Evolutionary conservation across 1,284 basidiomycete species (phyloP).

Genomic region (Phlebopus sp.): DNA sequence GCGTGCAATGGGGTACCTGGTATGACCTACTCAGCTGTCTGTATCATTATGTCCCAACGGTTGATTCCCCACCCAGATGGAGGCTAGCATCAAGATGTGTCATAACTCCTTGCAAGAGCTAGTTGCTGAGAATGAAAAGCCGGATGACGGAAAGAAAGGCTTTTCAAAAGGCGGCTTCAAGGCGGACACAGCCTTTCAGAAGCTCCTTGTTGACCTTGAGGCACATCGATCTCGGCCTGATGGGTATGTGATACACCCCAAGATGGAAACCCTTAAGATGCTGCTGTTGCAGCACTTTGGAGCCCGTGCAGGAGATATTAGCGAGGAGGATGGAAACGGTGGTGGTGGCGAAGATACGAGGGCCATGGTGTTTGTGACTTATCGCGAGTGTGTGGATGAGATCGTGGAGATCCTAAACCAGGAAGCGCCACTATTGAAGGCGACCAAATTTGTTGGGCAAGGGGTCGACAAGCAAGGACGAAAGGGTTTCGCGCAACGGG

Average conservation of each 20-base stretch:
- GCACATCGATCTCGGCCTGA: slow-evolving; percentile 39
- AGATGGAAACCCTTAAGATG: slow-evolving; percentile 82
- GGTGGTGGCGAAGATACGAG: slow-evolving; percentile 59
- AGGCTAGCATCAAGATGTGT: slow-evolving; percentile 81
- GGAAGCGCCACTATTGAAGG: slow-evolving; percentile 72
- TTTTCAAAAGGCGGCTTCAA: slow-evolving; percentile 44
- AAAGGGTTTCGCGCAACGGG: slow-evolving; percentile 88
- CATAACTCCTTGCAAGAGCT: slow-evolving; percentile 56
- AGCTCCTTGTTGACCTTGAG: slow-evolving; percentile 64
- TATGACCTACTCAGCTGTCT: slow-evolving; percentile 34
- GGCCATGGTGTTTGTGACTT: slow-evolving; percentile 96
- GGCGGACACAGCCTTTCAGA: slow-evolving; percentile 58
- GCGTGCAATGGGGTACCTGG: slow-evolving; percentile 79
- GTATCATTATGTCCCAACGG: slow-evolving; percentile 4
- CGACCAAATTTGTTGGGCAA: slow-evolving; percentile 90
- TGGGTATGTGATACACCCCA: slow-evolving; percentile 79
- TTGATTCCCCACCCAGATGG: slow-evolving; percentile 62
- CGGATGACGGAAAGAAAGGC: slow-evolving; percentile 38
- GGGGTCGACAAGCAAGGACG: slow-evolving; percentile 81
- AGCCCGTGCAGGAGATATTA: slow-evolving; percentile 47
- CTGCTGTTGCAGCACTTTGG: slow-evolving; percentile 83
- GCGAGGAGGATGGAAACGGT: slow-evolving; percentile 24
- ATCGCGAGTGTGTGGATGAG: slow-evolving; percentile 87
- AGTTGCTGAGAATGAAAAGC: slow-evolving; percentile 35
- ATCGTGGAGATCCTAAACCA: slow-evolving; percentile 77